Evolutionary conservation across 306 rosid species (phyloP).

Genomic region (Prunus mume): DNA sequence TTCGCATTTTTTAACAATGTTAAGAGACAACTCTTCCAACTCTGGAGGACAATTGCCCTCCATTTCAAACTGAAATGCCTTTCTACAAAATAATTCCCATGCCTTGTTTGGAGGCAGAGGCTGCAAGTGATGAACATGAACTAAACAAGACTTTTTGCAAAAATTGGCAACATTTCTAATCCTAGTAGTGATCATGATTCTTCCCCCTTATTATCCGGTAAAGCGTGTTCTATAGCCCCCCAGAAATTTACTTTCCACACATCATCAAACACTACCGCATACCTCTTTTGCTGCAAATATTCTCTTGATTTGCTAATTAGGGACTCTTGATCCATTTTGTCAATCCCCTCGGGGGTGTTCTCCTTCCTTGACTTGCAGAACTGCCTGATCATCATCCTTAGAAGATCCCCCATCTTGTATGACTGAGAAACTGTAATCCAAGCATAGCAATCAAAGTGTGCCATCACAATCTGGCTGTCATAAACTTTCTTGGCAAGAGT

Average conservation of each 20-base stretch:
- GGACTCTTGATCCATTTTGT: neutral
- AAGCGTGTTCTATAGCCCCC: conserved; percentile 5
- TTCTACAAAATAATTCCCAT: conserved; percentile 12
- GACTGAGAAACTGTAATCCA: conserved; percentile 19
- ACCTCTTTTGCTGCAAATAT: conserved; percentile 13
- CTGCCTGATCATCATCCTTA: neutral
- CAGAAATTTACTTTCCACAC: conserved; percentile 18
- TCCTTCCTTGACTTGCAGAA: neutral
- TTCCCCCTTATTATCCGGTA: neutral
- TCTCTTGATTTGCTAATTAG: neutral
- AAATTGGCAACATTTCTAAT: neutral
- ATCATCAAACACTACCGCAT: conserved; percentile 21
- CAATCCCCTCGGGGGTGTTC: neutral
- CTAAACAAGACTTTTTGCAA: conserved; percentile 1
- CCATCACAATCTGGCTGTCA: neutral
- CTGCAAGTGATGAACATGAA: conserved; percentile 2
- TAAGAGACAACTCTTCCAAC: neutral
- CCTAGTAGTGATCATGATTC: conserved; percentile 17
- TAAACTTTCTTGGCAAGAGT: conserved; percentile 11
- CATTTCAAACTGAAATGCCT: neutral
- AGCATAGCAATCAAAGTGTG: conserved; percentile 9
- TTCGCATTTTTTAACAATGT: conserved; percentile 4
- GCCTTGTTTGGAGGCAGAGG: neutral
- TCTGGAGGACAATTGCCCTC: neutral
- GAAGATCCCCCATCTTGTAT: neutral